Conservation (phyloP, 2,329 filamentous ascomycete species). For the Zasmidium angulare region DNA sequence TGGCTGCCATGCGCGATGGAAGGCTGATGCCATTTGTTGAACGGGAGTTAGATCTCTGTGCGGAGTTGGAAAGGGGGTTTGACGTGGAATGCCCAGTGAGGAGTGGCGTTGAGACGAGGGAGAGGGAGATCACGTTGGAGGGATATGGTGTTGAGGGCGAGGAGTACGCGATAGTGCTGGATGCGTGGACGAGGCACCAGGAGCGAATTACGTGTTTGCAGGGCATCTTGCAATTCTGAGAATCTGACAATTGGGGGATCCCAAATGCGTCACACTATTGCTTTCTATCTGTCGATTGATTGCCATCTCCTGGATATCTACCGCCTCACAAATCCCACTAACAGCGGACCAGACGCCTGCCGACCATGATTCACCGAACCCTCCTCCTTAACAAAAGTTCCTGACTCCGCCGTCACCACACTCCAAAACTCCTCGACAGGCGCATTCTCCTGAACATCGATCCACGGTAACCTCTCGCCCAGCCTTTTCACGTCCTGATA, state of each 20-base stretch:
- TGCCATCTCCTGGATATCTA: too few relatives aligned
- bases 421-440: conserved; percentile 14
- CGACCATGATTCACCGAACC: neutral
- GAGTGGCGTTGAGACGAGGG: neutral
- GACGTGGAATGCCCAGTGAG: neutral
- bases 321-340: neutral
- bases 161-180: neutral
- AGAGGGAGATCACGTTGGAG: neutral
- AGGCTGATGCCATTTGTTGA: neutral
- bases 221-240: neutral
- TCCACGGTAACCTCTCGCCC: conserved; percentile 15
- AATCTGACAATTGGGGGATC: too few relatives aligned
- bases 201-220: neutral
- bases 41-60: neutral
- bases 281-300: too few relatives aligned
- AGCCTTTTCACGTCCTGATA: conserved; percentile 10
- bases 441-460: conserved; percentile 8
- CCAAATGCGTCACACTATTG: too few relatives aligned
- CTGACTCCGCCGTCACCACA: neutral
- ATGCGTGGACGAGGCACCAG: neutral
- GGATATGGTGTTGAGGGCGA: neutral
- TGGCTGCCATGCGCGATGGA: neutral
- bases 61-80: neutral
- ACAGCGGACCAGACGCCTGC: neutral
- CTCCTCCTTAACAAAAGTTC: neutral